Conservation (phyloP, 495 filamentous ascomycete species). For the Penicillium soppii region DNA sequence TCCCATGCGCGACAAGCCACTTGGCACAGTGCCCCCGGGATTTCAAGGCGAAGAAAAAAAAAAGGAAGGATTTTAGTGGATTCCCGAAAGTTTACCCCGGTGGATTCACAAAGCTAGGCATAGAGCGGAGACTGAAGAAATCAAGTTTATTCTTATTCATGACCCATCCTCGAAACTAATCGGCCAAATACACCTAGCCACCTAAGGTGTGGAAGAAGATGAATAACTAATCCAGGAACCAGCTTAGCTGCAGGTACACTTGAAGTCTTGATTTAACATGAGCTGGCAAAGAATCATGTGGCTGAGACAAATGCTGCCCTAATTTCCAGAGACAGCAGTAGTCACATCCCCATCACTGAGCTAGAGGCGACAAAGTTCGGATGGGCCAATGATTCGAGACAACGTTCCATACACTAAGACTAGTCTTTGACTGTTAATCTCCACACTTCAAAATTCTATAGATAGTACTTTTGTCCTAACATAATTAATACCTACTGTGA, state of each 20-base stretch:
- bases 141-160: not conserved
- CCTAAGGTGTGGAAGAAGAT: not conserved
- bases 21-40: not conserved
- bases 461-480: too few species aligned
- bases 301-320: not conserved
- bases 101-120: not conserved
- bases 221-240: not conserved
- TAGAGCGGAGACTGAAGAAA: not conserved
- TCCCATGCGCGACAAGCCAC: too few species aligned
- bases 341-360: not conserved
- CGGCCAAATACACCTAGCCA: not conserved
- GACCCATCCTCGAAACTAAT: not conserved
- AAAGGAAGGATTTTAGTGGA: not conserved
- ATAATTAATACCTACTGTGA: too few species aligned
- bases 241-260: not conserved
- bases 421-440: not conserved
- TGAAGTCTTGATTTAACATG: too few species aligned
- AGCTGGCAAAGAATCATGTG: not conserved
- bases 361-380: not conserved
- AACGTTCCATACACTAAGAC: not conserved
- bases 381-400: constrained; percentile 1
- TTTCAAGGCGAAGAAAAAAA: not conserved
- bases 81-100: not conserved
- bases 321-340: not conserved
- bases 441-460: not conserved